phyloP scores from a whole-genome alignment of 495 filamentous ascomycete genomes.

The Xylaria intraflava region DNA sequence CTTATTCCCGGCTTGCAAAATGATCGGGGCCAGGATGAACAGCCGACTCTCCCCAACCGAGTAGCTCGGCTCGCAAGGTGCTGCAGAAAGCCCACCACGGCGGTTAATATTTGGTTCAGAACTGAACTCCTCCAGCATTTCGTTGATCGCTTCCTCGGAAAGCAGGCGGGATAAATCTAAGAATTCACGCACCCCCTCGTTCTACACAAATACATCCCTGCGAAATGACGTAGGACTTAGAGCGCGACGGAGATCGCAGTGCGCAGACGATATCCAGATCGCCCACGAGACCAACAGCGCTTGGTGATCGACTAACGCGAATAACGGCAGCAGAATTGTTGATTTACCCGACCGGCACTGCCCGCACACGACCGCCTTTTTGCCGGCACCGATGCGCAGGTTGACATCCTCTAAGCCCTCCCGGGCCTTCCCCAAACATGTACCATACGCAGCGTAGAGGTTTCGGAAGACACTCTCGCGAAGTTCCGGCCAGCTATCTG shows the following conservation, averaged over 20 bases:
- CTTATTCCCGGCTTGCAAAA: slow-evolving; percentile 9
- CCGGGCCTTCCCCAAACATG: slow-evolving; percentile 1
- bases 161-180: slow-evolving; percentile 3
- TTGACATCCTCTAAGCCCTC: slow-evolving; percentile 25
- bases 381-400: slow-evolving; percentile 27
- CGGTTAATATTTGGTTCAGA: neutral
- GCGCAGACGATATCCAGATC: slow-evolving; percentile 26
- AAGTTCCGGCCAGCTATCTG: slow-evolving; percentile 32
- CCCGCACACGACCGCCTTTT: slow-evolving; percentile 31
- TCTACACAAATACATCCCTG: slow-evolving; percentile 31
- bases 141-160: neutral
- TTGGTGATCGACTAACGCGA: slow-evolving; percentile 28
- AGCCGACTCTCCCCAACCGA: slow-evolving; percentile 27
- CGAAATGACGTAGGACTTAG: slow-evolving; percentile 35
- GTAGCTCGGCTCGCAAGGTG: neutral
- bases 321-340: slow-evolving; percentile 29
- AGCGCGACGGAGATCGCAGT: slow-evolving; percentile 20
- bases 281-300: slow-evolving; percentile 30
- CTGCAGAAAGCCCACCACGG: neutral
- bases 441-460: slow-evolving; percentile 22
- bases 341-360: slow-evolving; percentile 37
- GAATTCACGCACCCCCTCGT: slow-evolving; percentile 5
- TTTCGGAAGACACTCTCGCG: slow-evolving; percentile 26
- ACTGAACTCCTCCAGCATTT: neutral
- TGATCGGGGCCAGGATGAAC: slow-evolving; percentile 19